Percentiles rank a stretch among this genome's conserved stretches.
Evolutionary conservation across 139 green algal genomes (phyloP).

Genomic region (Tetratostichococcus sp.): DNA sequence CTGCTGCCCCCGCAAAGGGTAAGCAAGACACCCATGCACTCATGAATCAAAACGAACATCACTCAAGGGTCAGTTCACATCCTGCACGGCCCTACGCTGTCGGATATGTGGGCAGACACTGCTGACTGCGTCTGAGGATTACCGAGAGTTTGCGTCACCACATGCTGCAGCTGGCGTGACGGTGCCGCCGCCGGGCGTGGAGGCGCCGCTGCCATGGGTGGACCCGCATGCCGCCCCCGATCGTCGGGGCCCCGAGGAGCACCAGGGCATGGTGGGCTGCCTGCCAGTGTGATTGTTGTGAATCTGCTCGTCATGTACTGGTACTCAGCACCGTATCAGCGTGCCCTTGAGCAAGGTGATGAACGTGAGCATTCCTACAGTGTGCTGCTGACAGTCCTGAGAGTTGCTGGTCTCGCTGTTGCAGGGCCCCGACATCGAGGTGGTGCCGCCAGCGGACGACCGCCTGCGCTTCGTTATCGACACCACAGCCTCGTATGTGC

Average conservation of each 20-base stretch:
- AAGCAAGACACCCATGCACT: too few species aligned
- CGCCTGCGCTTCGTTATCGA: slow-evolving; percentile 86
- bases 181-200: slow-evolving; percentile 5
- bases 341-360: too few species aligned
- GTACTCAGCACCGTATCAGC: not conserved
- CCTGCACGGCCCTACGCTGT: too few species aligned
- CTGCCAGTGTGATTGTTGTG: not conserved
- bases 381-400: not conserved
- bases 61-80: too few species aligned
- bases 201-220: slow-evolving; percentile 10
- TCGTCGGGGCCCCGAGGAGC: not conserved
- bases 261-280: not conserved
- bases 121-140: too few species aligned
- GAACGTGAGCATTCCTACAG: too few species aligned
- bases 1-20: slow-evolving; percentile 10
- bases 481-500: slow-evolving; percentile 80
- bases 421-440: slow-evolving; percentile 50
- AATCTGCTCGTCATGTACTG: too few species aligned
- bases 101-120: too few species aligned
- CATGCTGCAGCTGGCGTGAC: slow-evolving; percentile 18
- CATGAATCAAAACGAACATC: too few species aligned
- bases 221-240: not conserved
- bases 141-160: too few species aligned
- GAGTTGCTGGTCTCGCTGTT: not conserved
- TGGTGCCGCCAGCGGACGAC: slow-evolving; percentile 61